Evolutionary conservation across 495 filamentous ascomycete species (phyloP), one percentile per base, ranked within the genome.

Genomic region (Venustampulla echinocandica): DNA sequence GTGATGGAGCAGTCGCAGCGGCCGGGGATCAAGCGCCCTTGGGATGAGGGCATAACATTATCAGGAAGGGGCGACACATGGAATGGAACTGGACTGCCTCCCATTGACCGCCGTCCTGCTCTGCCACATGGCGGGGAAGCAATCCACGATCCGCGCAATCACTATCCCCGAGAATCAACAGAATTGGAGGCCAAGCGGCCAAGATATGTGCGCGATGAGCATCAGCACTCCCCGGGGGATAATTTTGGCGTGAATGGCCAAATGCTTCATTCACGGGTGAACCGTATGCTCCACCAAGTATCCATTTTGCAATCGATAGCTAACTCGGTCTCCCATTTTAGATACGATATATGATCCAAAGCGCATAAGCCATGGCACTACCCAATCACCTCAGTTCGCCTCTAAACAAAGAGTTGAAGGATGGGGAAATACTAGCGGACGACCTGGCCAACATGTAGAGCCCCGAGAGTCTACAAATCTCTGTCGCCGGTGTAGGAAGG

Each of bases 1-100:
- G 55, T 54, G 42, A 58, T 58, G 55, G 55, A 54, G 30, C 55
- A 51, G 33, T 52, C 36, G 30, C 44, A 30, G 33, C 51, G 45
- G 32, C 13, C 46, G 20, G 46, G 40, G 39, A 49, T 52, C 42
- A 58, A 58, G 36, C 47, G 55, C 7, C 55, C 55, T 40, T 58
- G 55, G 55, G 52, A 54, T 15, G 55, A 52, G 28, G 45, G 50
- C 6, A 41, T 14, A 28, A 22, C 27, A 17, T 25, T 48, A 14
- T 13, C 35, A 36, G 47, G 22, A 33, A 14, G 14, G 4, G n/a
- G 24, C 1, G 44, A 22, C 35, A 21, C 30, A 4, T 46, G 51
- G 44, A 35, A 40, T 38, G 28, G 34, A 32, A 23, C 43, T 11
- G 17, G 25, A 23, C 38, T 58, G 7, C 55, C 55, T 22, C 52